A percentile compares a stretch with the other conserved stretches of the same genome.
Evolutionary conservation across 441 rosid species (phyloP).

Genomic region (Pelargonium cotyledonis): DNA sequence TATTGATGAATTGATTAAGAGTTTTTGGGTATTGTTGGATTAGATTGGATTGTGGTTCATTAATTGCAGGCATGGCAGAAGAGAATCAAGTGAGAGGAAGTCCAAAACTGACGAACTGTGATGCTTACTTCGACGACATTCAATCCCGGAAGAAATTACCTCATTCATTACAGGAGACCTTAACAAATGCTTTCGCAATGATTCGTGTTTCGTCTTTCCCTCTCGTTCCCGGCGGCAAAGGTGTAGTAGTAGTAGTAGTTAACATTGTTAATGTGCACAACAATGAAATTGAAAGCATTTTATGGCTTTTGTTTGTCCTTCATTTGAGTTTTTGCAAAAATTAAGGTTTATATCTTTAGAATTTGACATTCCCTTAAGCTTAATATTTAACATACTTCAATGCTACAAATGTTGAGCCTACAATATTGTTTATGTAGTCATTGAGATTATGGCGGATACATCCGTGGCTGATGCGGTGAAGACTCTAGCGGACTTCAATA

Average conservation of each 20-base stretch:
- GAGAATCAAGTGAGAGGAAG: slow-evolving; percentile 12
- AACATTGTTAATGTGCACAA: too few species aligned
- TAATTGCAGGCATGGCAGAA: slow-evolving; percentile 11
- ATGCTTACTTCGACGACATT: slow-evolving; percentile 46
- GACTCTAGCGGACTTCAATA: slow-evolving; percentile 65
- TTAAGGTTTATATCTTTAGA: too few species aligned
- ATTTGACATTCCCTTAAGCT: too few species aligned
- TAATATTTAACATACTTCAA: too few species aligned
- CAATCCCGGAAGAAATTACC: slow-evolving; percentile 56
- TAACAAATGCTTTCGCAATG: slow-evolving; percentile 45
- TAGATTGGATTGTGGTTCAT: too few species aligned
- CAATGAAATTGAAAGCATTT: too few species aligned
- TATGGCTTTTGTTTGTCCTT: too few species aligned
- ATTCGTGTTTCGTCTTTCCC: slow-evolving; percentile 47
- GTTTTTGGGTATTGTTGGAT: not conserved
- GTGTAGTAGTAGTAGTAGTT: too few species aligned
- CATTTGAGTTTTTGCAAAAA: too few species aligned
- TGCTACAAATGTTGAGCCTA: too few species aligned
- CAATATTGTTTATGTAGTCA: slow-evolving; percentile 40
- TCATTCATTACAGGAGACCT: slow-evolving; percentile 39
- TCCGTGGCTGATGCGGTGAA: slow-evolving; percentile 61
- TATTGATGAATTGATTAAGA: not conserved
- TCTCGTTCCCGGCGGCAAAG: too few species aligned
- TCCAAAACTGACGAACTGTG: slow-evolving; percentile 35
- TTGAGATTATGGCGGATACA: slow-evolving; percentile 67